A percentile compares a stretch with the other conserved stretches of the same genome.
Conservation (phyloP, 179 eudicot genomes). For the Patellifolia procumbens region DNA sequence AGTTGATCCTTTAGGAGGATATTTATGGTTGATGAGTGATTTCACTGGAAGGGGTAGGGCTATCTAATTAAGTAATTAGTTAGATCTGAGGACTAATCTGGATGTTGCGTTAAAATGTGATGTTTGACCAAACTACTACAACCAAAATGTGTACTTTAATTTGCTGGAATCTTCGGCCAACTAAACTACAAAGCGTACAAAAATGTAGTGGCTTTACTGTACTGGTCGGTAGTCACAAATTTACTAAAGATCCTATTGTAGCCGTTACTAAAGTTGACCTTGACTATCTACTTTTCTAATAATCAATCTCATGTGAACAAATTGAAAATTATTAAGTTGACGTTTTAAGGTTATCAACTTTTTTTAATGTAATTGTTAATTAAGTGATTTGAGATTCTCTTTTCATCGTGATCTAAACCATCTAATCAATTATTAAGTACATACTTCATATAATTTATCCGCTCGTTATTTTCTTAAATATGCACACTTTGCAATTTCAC, state of each 20-base stretch:
- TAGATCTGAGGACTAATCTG: neutral
- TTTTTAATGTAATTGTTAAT: neutral
- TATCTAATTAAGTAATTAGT: too few species aligned
- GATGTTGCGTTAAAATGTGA: neutral
- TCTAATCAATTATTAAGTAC: neutral
- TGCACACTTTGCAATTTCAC: too few species aligned
- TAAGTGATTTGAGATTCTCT: neutral
- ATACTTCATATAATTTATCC: neutral
- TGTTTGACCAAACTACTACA: neutral
- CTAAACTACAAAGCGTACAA: neutral
- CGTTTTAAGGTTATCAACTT: neutral
- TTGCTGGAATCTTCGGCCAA: conserved; percentile 22
- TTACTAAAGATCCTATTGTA: neutral
- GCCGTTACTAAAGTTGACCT: conserved; percentile 27
- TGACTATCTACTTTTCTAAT: conserved; percentile 2
- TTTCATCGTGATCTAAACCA: too few species aligned
- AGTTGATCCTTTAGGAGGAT: too few species aligned
- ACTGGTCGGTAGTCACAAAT: neutral
- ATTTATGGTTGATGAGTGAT: too few species aligned
- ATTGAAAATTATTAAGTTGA: neutral
- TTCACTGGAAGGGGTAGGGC: too few species aligned
- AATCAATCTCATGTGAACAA: neutral
- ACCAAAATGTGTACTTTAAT: neutral
- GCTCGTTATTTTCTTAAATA: too few species aligned
- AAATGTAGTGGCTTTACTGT: neutral